Base-by-base conservation (phyloP, 1,284 basidiomycete genomes). In the Cryptococcus deneoformans region DNA sequence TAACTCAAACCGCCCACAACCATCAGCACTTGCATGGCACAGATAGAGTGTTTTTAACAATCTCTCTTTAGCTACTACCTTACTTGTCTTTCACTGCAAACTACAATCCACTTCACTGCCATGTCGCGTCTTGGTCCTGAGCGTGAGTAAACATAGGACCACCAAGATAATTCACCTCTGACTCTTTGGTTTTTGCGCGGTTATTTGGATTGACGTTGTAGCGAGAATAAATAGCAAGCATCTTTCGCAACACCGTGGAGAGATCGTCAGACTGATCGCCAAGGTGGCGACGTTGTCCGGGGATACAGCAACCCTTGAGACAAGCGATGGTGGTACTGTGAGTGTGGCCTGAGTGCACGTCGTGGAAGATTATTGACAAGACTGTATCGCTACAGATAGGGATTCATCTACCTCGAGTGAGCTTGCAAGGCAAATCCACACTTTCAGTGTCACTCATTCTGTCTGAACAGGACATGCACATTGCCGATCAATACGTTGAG, bases 201-300 rank as follows among this genome's bases (percentile, higher is more conserved):
- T 16, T 35, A 16, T 2, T 24, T 14, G 16, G 16, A 8, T 20
- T 37, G 48, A 50, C 3, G 20, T 37, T 12, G 10, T 56, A 78
- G 77, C 72, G 40, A 69, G 77, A 24, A 67, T 75, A 57, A 77
- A 77, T 63, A 57, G 67, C 16, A 62, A 62, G 36, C 63, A 62
- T 46, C 66, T 78, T 20, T 50, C 54, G 16, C 55, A 75, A 44
- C 69, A 72, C 59, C 56, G 54, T 20, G 72, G 72, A 6, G 82
- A 85, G 53, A 84, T 81, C 0, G 86, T 93, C n/a, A 80, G 90
- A 40, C 68, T 94, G 11, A 81, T 86, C 0, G 87, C 86, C 65
- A 90, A 89, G 75, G 79, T 87, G 29, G 66, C 89, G 56, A 83
- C 80, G 65, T 76, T 85, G 55, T 79, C 82, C 16, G 82, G 80